These are phyloP conservation scores for Daldinia sp. DNA, from an alignment of 2,329 filamentous ascomycete genomes.

Conservation along the genomic window DNA sequence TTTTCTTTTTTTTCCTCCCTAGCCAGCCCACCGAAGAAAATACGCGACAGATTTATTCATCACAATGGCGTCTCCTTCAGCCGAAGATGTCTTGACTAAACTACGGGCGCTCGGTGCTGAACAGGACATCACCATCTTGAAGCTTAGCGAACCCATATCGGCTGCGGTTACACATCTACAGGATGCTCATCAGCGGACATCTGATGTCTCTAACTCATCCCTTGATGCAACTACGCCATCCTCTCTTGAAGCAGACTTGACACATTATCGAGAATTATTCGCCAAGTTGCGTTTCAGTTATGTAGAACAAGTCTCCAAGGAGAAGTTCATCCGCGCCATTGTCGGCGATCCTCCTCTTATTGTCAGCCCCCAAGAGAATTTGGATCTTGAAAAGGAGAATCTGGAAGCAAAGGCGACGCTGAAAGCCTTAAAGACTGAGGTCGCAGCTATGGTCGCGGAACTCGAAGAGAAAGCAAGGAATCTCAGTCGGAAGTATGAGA, in stretches of 20 bases:
- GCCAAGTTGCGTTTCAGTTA: constrained; percentile 97
- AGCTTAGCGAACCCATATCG: constrained; percentile 79
- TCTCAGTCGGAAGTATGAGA: constrained; percentile 67
- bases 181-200: constrained; percentile 68
- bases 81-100: constrained; percentile 59
- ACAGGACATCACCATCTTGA: constrained; percentile 78
- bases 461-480: constrained; percentile 75
- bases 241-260: constrained; percentile 83
- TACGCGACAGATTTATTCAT: constrained; percentile 9
- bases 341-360: constrained; percentile 90
- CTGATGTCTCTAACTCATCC: constrained; percentile 76
- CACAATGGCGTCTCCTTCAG: constrained; percentile 48
- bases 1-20: too few relatives aligned
- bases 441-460: constrained; percentile 77
- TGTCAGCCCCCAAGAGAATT: constrained; percentile 84
- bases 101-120: constrained; percentile 67
- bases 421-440: constrained; percentile 83
- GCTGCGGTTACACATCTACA: constrained; percentile 59
- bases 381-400: constrained; percentile 77
- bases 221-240: constrained; percentile 78
- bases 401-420: constrained; percentile 79
- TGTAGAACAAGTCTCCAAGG: constrained; percentile 97
- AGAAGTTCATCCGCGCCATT: constrained; percentile 94
- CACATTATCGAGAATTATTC: constrained; percentile 95
- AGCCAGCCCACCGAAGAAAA: not conserved